These are phyloP conservation scores for Eremothecium coryli DNA, from an alignment of 1,139 yeast genomes.

Conservation along the genomic window DNA sequence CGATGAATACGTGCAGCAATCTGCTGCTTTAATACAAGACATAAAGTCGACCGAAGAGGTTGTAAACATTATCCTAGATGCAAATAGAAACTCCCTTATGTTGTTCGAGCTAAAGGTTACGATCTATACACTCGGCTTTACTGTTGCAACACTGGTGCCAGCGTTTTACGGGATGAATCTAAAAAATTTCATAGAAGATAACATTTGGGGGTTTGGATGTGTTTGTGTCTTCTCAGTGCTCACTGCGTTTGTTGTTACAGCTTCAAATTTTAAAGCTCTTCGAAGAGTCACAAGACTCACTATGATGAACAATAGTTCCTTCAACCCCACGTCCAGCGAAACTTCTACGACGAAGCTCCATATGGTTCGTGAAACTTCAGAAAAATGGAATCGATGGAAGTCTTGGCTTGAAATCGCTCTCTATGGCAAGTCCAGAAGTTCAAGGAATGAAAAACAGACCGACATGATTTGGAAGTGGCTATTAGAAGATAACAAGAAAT, in stretches of 20 bases:
- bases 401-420: constrained; percentile 12
- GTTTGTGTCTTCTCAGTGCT: constrained; percentile 35
- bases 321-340: constrained; percentile 16
- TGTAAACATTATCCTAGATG: constrained; percentile 86
- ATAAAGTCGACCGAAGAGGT: constrained; percentile 93
- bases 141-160: constrained; percentile 70
- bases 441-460: constrained; percentile 34
- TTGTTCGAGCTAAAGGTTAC: constrained; percentile 76
- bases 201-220: constrained; percentile 40
- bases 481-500: constrained; percentile 45
- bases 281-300: constrained; percentile 39
- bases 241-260: constrained; percentile 35
- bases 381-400: constrained; percentile 17
- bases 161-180: constrained; percentile 92
- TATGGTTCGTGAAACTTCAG: constrained; percentile 17
- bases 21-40: constrained; percentile 72
- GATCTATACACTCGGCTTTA: constrained; percentile 78
- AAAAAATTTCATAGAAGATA: constrained; percentile 80
- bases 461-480: constrained; percentile 71
- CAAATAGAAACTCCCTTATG: constrained; percentile 91
- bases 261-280: constrained; percentile 35
- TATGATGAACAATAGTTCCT: constrained; percentile 31
- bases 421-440: constrained; percentile 15
- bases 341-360: constrained; percentile 17
- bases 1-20: constrained; percentile 92